Evolutionary conservation across 2,329 filamentous ascomycete genomes (phyloP).

Genomic region (Colletotrichum truncatum): DNA sequence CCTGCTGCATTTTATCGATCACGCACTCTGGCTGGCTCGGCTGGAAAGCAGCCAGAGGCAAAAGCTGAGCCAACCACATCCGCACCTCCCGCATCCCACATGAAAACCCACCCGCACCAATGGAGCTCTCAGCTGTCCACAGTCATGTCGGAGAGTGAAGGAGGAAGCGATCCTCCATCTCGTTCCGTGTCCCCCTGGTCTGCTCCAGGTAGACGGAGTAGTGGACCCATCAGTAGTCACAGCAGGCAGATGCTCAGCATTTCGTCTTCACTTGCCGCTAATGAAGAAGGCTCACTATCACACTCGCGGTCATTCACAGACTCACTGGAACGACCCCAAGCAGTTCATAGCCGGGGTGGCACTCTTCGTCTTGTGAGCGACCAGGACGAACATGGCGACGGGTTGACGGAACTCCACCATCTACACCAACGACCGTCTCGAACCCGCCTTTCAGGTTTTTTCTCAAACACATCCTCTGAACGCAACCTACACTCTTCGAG

Average conservation of each 20-base stretch:
- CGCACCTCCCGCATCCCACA: constrained; percentile 37
- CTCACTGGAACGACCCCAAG: constrained; percentile 59
- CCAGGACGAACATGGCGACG: constrained; percentile 72
- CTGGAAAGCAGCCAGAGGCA: constrained; percentile 39
- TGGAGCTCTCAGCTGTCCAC: constrained; percentile 73
- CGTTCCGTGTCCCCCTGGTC: constrained; percentile 56
- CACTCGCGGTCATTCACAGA: constrained; percentile 52
- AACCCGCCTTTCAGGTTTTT: constrained; percentile 60
- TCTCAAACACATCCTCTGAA: constrained; percentile 59
- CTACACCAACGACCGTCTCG: constrained; percentile 63
- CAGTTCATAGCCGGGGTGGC: constrained; percentile 51
- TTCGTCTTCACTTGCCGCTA: constrained; percentile 59
- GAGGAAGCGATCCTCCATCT: constrained; percentile 57
- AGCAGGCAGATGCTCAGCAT: constrained; percentile 67
- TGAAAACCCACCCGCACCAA: constrained; percentile 62
- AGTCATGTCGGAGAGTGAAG: constrained; percentile 70
- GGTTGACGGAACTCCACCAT: constrained; percentile 66
- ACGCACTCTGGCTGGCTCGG: constrained; percentile 40
- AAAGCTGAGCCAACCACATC: constrained; percentile 33
- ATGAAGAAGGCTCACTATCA: constrained; percentile 51
- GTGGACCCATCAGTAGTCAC: constrained; percentile 58
- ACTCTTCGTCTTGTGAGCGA: constrained; percentile 60
- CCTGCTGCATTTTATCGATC: constrained; percentile 50
- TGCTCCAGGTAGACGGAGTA: constrained; percentile 55
- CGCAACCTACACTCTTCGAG: constrained; percentile 61